Evolutionary conservation across 2,329 filamentous ascomycete species (phyloP).

Genomic region (Cercospora canescens): DNA sequence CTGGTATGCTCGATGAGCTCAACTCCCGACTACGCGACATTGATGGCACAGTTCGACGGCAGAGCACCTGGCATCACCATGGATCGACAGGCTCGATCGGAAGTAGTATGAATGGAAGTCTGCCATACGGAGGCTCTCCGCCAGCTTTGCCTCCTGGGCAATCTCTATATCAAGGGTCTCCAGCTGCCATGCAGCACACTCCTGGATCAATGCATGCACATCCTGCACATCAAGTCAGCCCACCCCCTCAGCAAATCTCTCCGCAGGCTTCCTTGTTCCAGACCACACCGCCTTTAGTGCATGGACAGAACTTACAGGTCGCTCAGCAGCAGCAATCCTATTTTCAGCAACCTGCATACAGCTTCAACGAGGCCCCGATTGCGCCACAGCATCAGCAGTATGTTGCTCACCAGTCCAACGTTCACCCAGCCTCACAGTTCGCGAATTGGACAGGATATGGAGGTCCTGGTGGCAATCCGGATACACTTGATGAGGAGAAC

Average conservation of each 20-base stretch:
- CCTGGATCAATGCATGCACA: conserved; percentile 13
- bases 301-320: conserved; percentile 8
- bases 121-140: conserved; percentile 22
- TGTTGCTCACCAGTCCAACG: conserved; percentile 11
- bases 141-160: conserved; percentile 17
- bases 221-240: conserved; percentile 21
- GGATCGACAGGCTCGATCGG: conserved; percentile 29
- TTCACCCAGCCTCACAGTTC: conserved; percentile 31
- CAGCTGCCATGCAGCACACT: conserved; percentile 15
- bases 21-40: conserved; percentile 40
- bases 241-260: conserved; percentile 18
- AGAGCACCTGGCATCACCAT: conserved; percentile 31
- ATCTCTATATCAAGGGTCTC: conserved; percentile 8
- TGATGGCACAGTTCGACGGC: conserved; percentile 26
- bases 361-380: conserved; percentile 16
- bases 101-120: conserved; percentile 27
- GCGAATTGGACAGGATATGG: conserved; percentile 34
- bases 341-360: conserved; percentile 23
- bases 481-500: conserved; percentile 34
- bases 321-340: conserved; percentile 18
- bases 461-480: conserved; percentile 22
- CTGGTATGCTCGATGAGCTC: conserved; percentile 42
- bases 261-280: conserved; percentile 17
- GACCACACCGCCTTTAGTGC: conserved; percentile 5
- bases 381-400: conserved; percentile 15